Evolutionary conservation across 352 stramenopile species (phyloP).

Genomic region (Globisporangium camurandrum): DNA sequence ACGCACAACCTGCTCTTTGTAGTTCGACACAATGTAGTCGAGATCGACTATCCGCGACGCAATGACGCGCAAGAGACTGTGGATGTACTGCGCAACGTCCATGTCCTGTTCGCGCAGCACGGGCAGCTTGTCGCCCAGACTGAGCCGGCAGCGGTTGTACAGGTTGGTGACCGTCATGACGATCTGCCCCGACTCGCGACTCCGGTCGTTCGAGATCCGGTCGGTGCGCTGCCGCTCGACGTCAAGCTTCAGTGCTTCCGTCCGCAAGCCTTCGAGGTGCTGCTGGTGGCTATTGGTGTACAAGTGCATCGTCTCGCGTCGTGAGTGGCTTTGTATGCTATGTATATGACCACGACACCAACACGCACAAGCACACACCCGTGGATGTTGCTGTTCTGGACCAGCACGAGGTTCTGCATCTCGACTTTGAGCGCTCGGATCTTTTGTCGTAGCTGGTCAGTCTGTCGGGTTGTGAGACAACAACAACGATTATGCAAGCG

Average conservation of each 20-base stretch:
- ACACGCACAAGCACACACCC: conserved; percentile 12
- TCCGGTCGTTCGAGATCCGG: conserved; percentile 74
- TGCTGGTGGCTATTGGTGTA: conserved; percentile 62
- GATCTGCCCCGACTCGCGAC: conserved; percentile 84
- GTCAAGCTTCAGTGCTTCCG: conserved; percentile 74
- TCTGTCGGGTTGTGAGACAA: conserved; percentile 19
- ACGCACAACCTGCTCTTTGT: conserved; percentile 45
- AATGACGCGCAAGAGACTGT: conserved; percentile 72
- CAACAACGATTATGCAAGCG: too few species aligned
- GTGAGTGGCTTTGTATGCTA: not conserved
- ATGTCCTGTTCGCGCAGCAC: conserved; percentile 68
- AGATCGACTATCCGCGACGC: conserved; percentile 74
- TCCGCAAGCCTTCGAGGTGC: conserved; percentile 68
- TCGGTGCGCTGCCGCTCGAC: conserved; percentile 72
- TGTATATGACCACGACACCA: not conserved
- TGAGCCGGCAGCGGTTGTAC: conserved; percentile 79
- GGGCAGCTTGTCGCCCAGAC: conserved; percentile 65
- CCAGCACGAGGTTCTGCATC: conserved; percentile 76
- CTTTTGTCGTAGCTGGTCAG: conserved; percentile 65
- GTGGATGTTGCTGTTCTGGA: conserved; percentile 83
- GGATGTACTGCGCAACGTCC: conserved; percentile 68
- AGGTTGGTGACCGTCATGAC: conserved; percentile 89
- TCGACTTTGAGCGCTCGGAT: conserved; percentile 74
- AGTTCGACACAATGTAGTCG: conserved; percentile 78
- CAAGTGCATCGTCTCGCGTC: not conserved